Conservation (phyloP, 192 early-diverging fungal genomes). For the Obelidium mucronatum region DNA sequence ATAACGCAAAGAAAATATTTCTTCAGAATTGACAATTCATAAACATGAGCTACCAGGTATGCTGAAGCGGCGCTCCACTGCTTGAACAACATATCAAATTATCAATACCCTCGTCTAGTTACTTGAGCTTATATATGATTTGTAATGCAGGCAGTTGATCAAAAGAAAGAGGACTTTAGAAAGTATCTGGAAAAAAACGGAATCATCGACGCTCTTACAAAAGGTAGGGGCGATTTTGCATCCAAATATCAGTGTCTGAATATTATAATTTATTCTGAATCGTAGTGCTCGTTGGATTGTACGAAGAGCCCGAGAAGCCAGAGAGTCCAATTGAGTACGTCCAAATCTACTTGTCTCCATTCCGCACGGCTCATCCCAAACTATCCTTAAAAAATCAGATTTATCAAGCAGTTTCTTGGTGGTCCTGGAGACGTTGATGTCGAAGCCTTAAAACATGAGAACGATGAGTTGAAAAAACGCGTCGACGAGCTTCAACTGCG, state of each 20-base stretch:
- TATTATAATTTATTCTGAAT: conserved; percentile 1
- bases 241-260: background rate
- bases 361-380: background rate
- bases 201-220: conserved; percentile 68
- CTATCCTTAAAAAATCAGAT: conserved; percentile 37
- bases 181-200: conserved; percentile 72
- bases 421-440: conserved; percentile 64
- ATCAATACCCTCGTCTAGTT: too few relatives aligned
- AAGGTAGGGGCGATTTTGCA: conserved; percentile 55
- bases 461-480: conserved; percentile 61
- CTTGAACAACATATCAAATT: too few relatives aligned
- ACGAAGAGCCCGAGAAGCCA: conserved; percentile 72
- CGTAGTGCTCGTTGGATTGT: conserved; percentile 68
- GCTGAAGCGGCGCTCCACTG: too few relatives aligned
- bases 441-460: conserved; percentile 62
- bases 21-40: too few relatives aligned
- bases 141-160: conserved; percentile 63
- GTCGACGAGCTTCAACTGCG: conserved; percentile 62
- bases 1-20: too few relatives aligned
- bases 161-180: conserved; percentile 71
- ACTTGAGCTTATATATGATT: too few relatives aligned
- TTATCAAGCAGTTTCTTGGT: conserved; percentile 67
- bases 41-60: too few relatives aligned
- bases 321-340: conserved; percentile 63
- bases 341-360: background rate